Percentiles rank a stretch among this genome's conserved stretches.
phyloP scores from a whole-genome alignment of 257 asterid species.

The Gentiana straminea region DNA sequence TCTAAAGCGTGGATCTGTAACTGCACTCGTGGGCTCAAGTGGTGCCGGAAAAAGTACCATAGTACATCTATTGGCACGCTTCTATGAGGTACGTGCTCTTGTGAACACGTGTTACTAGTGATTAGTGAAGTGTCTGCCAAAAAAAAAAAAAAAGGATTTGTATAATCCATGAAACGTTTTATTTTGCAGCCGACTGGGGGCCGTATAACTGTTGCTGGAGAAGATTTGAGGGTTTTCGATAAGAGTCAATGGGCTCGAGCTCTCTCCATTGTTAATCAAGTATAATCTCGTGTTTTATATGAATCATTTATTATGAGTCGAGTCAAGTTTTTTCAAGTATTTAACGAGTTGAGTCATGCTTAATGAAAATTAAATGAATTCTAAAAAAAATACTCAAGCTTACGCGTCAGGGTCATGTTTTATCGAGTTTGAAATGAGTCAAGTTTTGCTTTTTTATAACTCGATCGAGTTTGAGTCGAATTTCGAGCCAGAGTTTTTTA shows the following conservation, averaged over 20 bases:
- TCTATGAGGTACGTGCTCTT: constrained; percentile 57
- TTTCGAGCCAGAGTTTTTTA: background rate
- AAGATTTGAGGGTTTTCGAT: constrained; percentile 86
- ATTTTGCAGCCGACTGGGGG: constrained; percentile 81
- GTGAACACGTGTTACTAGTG: background rate
- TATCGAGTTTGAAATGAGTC: too few species aligned
- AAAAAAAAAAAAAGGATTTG: background rate
- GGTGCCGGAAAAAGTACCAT: constrained; percentile 98
- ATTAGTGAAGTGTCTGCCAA: background rate
- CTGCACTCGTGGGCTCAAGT: constrained; percentile 96
- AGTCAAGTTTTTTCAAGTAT: background rate
- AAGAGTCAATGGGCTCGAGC: constrained; percentile 95
- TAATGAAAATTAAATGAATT: background rate
- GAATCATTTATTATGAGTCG: too few species aligned
- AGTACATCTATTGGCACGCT: constrained; percentile 92
- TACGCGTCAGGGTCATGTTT: too few species aligned
- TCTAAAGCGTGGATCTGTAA: constrained; percentile 70
- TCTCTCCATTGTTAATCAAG: constrained; percentile 91
- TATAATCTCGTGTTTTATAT: constrained; percentile 8
- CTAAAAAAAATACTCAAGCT: too few species aligned
- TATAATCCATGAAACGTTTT: background rate
- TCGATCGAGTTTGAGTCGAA: constrained; percentile 1
- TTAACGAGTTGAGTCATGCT: background rate
- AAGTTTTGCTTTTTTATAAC: background rate
- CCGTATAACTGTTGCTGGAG: constrained; percentile 88